Evolutionary conservation across 495 filamentous ascomycete species (phyloP).

Genomic region (Tuber magnatum): DNA sequence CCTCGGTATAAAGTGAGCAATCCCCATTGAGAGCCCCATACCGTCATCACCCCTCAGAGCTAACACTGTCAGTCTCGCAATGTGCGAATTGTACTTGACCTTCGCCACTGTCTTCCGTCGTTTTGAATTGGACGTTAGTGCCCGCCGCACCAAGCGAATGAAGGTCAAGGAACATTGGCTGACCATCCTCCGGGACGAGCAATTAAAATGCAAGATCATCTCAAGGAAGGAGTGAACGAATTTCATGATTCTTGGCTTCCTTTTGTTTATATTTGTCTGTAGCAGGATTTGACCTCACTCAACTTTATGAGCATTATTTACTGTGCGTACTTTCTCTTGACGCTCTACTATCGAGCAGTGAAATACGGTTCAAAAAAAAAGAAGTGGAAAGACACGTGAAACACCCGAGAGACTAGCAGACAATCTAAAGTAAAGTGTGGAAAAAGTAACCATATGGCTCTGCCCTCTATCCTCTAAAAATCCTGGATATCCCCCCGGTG

Average conservation of each 20-base stretch:
- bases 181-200: constrained; percentile 16
- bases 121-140: constrained; percentile 15
- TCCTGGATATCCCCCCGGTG: background rate
- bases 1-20: constrained; percentile 44
- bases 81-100: constrained; percentile 15
- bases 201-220: constrained; percentile 14
- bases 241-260: background rate
- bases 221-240: constrained; percentile 14
- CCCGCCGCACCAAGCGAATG: constrained; percentile 2
- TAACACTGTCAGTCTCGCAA: constrained; percentile 13
- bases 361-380: background rate
- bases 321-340: background rate
- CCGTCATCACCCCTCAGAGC: background rate
- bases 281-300: background rate
- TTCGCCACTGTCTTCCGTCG: constrained; percentile 18
- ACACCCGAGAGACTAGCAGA: background rate
- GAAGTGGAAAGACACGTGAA: background rate
- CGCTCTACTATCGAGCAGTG: background rate
- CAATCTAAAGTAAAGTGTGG: background rate
- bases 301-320: background rate
- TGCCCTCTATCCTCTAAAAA: background rate
- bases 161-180: constrained; percentile 14
- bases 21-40: background rate
- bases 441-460: background rate
- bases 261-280: background rate